Base-by-base conservation (phyloP, 768 basidiomycete genomes). In the Naganishia kalamii region DNA sequence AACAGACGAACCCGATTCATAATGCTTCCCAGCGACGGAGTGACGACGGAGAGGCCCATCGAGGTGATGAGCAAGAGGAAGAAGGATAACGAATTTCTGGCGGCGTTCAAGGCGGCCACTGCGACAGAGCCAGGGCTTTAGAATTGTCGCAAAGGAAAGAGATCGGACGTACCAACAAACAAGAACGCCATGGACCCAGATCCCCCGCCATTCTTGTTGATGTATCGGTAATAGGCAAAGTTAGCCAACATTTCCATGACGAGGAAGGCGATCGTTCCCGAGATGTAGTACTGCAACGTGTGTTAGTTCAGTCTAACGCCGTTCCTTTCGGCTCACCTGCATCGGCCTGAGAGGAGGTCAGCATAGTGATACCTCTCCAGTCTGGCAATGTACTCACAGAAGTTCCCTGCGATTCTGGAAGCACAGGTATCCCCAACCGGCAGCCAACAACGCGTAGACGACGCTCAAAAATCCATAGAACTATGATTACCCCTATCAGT, bases 51-150 rank as follows among this genome's bases (percentile, higher is more conserved):
- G 43, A 96, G 81, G 37, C 96, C 96, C 71, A 97, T 84, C 4
- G 89, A 87, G 27, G 97, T 93, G 48, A 98, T 86, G 23, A 97
- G 81, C 23, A 99, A 83, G 82, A 98, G 85, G 80, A 98, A 97
- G 81, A 98, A 92, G 1, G 90, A 92, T 76, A 93, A 82, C 1
- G 92, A 76, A 73, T 98, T 98, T 49, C 96, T 81, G 6, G 89
- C 93, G 10, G 96, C 94, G 72, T 97, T 93, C 47, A 98, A 81
- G 66, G 93, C 90, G n/a, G 92, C 88, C 43, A 94, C 92, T 90
- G 17, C 8, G 8, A 13, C 1, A 23, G 10, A 49, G n/a, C 47
- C 10, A 8, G 47, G n/a, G n/a, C n/a, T n/a, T n/a, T n/a, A n/a
- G n/a, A n/a, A n/a, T n/a, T n/a, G n/a, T n/a, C n/a, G n/a, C n/a